Percentiles rank a stretch among this genome's conserved stretches.
These are phyloP conservation scores for Balamuthia mandrillaris DNA, from an alignment of 208 protist species.

Conservation along the genomic window DNA sequence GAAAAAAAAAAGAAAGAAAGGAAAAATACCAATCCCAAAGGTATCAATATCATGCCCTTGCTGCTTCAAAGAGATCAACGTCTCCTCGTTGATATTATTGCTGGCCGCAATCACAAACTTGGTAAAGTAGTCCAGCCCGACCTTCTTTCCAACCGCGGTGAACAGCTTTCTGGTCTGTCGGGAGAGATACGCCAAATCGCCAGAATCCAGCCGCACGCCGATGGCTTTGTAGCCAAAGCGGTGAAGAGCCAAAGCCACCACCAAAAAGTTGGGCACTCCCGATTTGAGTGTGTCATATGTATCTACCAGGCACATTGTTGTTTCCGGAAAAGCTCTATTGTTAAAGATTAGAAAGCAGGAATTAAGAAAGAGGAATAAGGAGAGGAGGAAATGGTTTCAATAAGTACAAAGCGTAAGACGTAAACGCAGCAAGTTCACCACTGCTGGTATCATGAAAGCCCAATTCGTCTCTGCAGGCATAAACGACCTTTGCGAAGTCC, in stretches of 20 bases:
- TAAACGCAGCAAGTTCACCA: conserved; percentile 2
- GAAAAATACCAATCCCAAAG: conserved; percentile 86
- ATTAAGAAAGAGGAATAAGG: background rate
- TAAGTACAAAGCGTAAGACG: background rate
- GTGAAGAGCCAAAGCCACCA: conserved; percentile 67
- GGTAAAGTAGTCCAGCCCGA: conserved; percentile 45
- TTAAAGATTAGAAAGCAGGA: background rate
- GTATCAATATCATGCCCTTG: conserved; percentile 72
- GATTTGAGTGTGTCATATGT: conserved; percentile 83
- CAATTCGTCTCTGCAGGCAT: background rate
- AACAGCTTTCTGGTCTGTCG: conserved; percentile 52
- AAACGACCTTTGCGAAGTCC: background rate
- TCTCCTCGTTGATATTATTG: conserved; percentile 80
- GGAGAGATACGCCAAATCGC: conserved; percentile 80
- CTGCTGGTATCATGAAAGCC: conserved; percentile 18
- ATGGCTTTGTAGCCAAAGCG: conserved; percentile 55
- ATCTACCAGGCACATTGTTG: conserved; percentile 83
- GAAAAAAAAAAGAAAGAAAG: too few species aligned
- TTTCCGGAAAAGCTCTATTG: conserved; percentile 65
- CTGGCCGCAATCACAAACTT: conserved; percentile 70
- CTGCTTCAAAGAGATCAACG: conserved; percentile 57
- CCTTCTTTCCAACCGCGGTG: conserved; percentile 25
- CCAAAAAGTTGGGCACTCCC: conserved; percentile 77
- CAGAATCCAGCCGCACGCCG: conserved; percentile 65
- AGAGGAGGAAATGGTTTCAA: background rate